These are phyloP conservation scores for Golubevia sp. DNA, from an alignment of 1,284 basidiomycete genomes.

Conservation along the genomic window DNA sequence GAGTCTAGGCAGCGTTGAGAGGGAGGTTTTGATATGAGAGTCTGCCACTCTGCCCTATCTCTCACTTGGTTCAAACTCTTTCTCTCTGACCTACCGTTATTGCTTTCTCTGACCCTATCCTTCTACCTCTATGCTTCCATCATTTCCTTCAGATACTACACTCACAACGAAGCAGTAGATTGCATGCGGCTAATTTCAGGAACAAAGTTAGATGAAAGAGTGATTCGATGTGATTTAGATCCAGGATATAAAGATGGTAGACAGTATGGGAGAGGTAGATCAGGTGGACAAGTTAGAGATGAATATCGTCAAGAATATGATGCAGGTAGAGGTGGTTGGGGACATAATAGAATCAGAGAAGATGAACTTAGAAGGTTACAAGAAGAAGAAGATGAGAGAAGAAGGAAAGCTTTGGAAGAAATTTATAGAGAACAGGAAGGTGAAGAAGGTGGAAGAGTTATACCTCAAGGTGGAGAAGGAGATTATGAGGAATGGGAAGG, in stretches of 20 bases:
- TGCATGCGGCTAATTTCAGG: constrained; percentile 56
- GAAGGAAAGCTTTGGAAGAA: constrained; percentile 32
- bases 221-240: constrained; percentile 59
- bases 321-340: constrained; percentile 59
- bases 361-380: constrained; percentile 50
- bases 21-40: too few relatives aligned
- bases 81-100: too few relatives aligned
- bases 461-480: constrained; percentile 23
- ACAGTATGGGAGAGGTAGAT: constrained; percentile 54
- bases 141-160: constrained; percentile 42
- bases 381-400: constrained; percentile 24
- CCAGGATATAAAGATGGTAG: constrained; percentile 56
- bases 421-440: constrained; percentile 31
- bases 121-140: neutral
- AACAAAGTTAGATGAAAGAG: constrained; percentile 57
- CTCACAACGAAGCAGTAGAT: constrained; percentile 58
- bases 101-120: neutral
- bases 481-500: neutral
- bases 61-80: too few relatives aligned
- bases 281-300: constrained; percentile 56
- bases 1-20: too few relatives aligned
- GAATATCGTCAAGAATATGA: constrained; percentile 60
- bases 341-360: constrained; percentile 33
- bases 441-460: constrained; percentile 11
- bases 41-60: too few relatives aligned